phyloP scores from a whole-genome alignment of 495 filamentous ascomycete genomes.

The Penicilliopsis zonata region DNA sequence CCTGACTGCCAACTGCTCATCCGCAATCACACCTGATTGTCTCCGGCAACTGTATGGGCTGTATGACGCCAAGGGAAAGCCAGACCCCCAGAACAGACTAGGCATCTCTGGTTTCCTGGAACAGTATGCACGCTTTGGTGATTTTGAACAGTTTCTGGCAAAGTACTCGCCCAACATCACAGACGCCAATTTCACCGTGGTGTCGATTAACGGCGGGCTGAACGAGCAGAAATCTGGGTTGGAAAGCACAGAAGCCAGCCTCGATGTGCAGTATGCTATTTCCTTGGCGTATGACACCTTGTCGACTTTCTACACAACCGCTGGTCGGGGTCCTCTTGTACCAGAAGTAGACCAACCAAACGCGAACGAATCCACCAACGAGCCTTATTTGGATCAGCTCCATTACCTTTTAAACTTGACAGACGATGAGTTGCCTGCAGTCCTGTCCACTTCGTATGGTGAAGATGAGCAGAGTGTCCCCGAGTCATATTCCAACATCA shows the following conservation, averaged over 20 bases:
- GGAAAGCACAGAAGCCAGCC: slow-evolving; percentile 47
- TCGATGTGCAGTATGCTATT: slow-evolving; percentile 62
- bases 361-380: slow-evolving; percentile 43
- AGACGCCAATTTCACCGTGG: slow-evolving; percentile 49
- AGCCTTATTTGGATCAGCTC: slow-evolving; percentile 76
- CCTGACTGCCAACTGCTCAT: slow-evolving; percentile 28
- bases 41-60: slow-evolving; percentile 49
- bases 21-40: slow-evolving; percentile 43
- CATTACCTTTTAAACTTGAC: slow-evolving; percentile 49
- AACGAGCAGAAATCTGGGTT: slow-evolving; percentile 32
- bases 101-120: slow-evolving; percentile 62
- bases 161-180: slow-evolving; percentile 37
- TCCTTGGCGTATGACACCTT: slow-evolving; percentile 45
- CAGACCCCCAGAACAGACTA: slow-evolving; percentile 33
- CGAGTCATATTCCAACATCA: slow-evolving; percentile 43
- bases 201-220: slow-evolving; percentile 45
- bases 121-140: slow-evolving; percentile 48
- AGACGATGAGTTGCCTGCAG: slow-evolving; percentile 55
- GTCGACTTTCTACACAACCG: slow-evolving; percentile 55
- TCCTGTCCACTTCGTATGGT: slow-evolving; percentile 62
- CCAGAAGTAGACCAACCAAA: slow-evolving; percentile 36
- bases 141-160: slow-evolving; percentile 41
- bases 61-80: slow-evolving; percentile 25
- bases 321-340: slow-evolving; percentile 44
- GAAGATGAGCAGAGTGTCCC: slow-evolving; percentile 40